phyloP scores from a whole-genome alignment of 2,329 filamentous ascomycete genomes.

The Samsoniella hepiali region DNA sequence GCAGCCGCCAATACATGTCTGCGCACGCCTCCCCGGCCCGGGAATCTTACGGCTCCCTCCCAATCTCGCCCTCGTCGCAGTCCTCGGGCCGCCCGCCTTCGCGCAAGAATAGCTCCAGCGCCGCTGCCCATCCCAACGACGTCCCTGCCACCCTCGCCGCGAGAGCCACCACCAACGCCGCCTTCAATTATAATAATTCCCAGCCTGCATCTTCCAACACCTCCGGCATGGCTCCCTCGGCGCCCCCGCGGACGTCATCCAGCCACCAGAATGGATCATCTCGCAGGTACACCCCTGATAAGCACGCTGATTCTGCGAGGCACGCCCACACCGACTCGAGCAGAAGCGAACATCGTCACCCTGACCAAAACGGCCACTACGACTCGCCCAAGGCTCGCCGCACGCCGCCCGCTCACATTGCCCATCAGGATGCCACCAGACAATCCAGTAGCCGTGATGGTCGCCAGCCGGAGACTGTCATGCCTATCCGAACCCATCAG shows the following conservation, averaged over 20 bases:
- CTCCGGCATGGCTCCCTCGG: constrained; percentile 64
- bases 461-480: constrained; percentile 34
- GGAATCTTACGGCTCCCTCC: constrained; percentile 54
- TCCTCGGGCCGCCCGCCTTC: constrained; percentile 50
- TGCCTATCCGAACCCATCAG: constrained; percentile 45
- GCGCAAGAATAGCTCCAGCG: constrained; percentile 49
- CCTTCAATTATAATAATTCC: constrained; percentile 41
- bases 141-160: constrained; percentile 46
- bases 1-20: constrained; percentile 51
- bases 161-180: constrained; percentile 43
- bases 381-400: constrained; percentile 30
- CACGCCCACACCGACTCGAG: constrained; percentile 37
- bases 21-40: constrained; percentile 50
- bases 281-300: constrained; percentile 47
- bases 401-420: constrained; percentile 29
- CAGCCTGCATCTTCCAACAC: constrained; percentile 39
- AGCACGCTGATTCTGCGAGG: constrained; percentile 41
- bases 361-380: constrained; percentile 28
- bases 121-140: constrained; percentile 32
- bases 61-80: constrained; percentile 10
- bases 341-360: constrained; percentile 33
- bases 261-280: constrained; percentile 47
- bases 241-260: constrained; percentile 79
- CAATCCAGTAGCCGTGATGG: constrained; percentile 40
- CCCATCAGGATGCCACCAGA: constrained; percentile 38